Conservation (phyloP, 495 filamentous ascomycete species). For the Neurospora sp. region DNA sequence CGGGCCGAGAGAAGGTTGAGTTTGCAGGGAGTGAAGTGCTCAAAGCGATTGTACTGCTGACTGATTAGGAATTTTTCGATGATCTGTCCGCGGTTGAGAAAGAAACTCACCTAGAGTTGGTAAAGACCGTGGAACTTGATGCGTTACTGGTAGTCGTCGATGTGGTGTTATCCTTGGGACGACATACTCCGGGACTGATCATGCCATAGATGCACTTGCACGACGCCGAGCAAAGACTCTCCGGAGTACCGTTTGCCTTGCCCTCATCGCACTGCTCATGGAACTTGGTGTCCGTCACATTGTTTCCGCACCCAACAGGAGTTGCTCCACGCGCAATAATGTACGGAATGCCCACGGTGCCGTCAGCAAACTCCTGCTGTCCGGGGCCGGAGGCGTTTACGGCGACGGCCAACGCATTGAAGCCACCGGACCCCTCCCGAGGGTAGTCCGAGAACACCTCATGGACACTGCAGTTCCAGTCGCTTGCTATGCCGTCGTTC, state of each 20-base stretch:
- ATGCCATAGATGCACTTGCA: constrained; percentile 29
- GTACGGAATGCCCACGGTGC: constrained; percentile 35
- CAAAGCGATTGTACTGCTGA: neutral
- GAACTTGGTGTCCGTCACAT: constrained; percentile 26
- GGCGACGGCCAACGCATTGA: constrained; percentile 38
- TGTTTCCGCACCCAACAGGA: constrained; percentile 37
- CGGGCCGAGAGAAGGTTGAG: constrained; percentile 1
- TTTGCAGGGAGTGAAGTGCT: constrained; percentile 5
- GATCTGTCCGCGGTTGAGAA: too few relatives aligned
- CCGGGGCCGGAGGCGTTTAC: constrained; percentile 29
- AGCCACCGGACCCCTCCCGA: constrained; percentile 26
- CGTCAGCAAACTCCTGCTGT: constrained; percentile 31
- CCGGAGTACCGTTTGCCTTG: constrained; percentile 22
- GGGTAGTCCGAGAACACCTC: constrained; percentile 38
- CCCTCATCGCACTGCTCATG: constrained; percentile 40
- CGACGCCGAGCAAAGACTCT: constrained; percentile 30
- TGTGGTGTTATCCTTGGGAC: constrained; percentile 9
- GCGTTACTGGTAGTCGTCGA: constrained; percentile 7
- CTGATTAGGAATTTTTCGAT: neutral
- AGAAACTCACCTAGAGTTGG: constrained; percentile 14
- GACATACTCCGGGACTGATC: constrained; percentile 18
- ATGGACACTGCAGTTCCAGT: constrained; percentile 41
- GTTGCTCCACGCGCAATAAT: constrained; percentile 41
- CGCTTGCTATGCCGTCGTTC: constrained; percentile 30
- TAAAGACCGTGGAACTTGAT: constrained; percentile 5